phyloP scores from a whole-genome alignment of 75 land plant species.

The Selaginella moellendorffii region DNA sequence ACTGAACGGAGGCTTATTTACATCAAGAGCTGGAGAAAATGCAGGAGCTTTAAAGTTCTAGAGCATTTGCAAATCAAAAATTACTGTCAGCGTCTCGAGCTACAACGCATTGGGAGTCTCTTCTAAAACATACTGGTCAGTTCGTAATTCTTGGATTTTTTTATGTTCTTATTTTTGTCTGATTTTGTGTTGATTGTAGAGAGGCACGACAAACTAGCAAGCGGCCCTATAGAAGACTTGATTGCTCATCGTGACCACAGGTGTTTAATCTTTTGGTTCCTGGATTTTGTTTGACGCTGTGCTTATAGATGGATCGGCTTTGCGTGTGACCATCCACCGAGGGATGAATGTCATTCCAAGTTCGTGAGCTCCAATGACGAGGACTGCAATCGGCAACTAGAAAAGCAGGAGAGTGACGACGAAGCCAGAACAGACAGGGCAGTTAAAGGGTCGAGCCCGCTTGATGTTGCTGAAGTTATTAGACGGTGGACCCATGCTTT shows the following conservation, averaged over 20 bases:
- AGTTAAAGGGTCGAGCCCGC: constrained; percentile 36
- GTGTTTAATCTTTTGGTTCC: constrained; percentile 18
- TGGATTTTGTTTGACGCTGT: background rate
- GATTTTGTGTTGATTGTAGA: constrained; percentile 24
- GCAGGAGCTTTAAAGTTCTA: constrained; percentile 51
- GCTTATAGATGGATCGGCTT: constrained; percentile 69
- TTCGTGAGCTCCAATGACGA: background rate
- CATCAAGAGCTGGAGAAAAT: constrained; percentile 95
- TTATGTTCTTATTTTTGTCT: background rate
- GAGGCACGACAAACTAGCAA: constrained; percentile 88
- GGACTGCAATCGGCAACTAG: background rate
- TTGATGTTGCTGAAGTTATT: constrained; percentile 89
- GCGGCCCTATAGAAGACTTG: constrained; percentile 94
- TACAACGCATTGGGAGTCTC: constrained; percentile 80
- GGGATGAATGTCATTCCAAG: constrained; percentile 11
- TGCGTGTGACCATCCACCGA: constrained; percentile 84
- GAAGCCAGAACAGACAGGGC: constrained; percentile 36
- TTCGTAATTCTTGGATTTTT: background rate
- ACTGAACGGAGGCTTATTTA: constrained; percentile 97
- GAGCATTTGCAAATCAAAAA: constrained; percentile 52
- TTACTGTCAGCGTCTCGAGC: constrained; percentile 61
- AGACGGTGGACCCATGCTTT: constrained; percentile 99
- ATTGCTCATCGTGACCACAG: constrained; percentile 99
- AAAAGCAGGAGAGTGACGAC: background rate
- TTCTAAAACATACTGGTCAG: constrained; percentile 64